These are phyloP conservation scores for Rhizophora apiculata DNA, from an alignment of 345 rosid species.

Conservation along the genomic window DNA sequence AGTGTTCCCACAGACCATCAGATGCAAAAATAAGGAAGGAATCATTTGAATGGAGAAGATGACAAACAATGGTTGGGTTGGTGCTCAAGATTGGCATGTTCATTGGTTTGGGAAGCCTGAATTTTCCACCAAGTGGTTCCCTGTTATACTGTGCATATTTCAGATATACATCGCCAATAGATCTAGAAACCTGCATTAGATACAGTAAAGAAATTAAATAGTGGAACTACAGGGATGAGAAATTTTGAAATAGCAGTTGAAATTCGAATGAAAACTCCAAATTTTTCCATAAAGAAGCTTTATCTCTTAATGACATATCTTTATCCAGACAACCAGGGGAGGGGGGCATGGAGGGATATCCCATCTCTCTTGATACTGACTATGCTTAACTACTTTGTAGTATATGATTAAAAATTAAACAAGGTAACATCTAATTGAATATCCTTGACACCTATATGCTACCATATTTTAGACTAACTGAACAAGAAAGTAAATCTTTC, in stretches of 20 bases:
- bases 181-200: constrained; percentile 70
- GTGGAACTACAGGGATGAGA: background rate
- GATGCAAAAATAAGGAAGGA: constrained; percentile 92
- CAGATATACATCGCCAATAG: constrained; percentile 86
- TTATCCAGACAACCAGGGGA: no score
- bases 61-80: constrained; percentile 58
- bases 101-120: constrained; percentile 77
- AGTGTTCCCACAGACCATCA: constrained; percentile 95
- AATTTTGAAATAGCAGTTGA: constrained; percentile 4
- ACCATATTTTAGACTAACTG: background rate
- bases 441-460: background rate
- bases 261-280: background rate
- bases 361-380: background rate
- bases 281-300: background rate
- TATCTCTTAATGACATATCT: no score
- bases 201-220: background rate
- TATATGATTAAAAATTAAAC: no score
- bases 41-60: constrained; percentile 74
- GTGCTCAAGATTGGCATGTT: constrained; percentile 71
- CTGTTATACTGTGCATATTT: constrained; percentile 59
- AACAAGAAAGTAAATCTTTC: background rate
- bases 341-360: no score
- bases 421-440: no score
- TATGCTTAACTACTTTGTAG: background rate
- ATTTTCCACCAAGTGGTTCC: constrained; percentile 62